Conservation (phyloP, 345 rosid genomes). For the Nephelium lappaceum region DNA sequence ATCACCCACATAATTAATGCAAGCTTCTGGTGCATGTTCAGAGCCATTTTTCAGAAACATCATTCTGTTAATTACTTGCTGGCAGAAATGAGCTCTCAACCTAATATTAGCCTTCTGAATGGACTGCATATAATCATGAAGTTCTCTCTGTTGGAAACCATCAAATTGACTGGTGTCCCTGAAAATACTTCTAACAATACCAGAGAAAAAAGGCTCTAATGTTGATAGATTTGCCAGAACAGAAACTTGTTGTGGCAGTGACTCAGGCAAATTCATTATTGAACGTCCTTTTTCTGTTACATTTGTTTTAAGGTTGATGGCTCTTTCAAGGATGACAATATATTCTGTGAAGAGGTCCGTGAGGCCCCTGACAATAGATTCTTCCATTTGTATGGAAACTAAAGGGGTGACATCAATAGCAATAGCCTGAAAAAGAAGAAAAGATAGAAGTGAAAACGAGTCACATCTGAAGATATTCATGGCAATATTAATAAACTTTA, state of each 20-base stretch:
- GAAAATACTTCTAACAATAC: constrained; percentile 33
- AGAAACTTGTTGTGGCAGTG: constrained; percentile 47
- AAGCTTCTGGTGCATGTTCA: constrained; percentile 15
- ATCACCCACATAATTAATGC: constrained; percentile 20
- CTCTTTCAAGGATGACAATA: constrained; percentile 41
- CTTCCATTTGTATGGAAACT: constrained; percentile 51
- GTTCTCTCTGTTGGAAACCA: constrained; percentile 33
- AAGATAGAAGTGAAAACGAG: constrained; percentile 2
- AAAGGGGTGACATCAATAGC: constrained; percentile 43
- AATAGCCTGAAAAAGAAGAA: constrained; percentile 42
- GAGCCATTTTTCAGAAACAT: constrained; percentile 27
- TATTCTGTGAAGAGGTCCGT: constrained; percentile 49
- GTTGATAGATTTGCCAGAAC: constrained; percentile 52
- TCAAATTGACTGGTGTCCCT: constrained; percentile 17
- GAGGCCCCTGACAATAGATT: constrained; percentile 43
- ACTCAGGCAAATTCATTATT: constrained; percentile 34
- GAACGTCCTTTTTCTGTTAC: constrained; percentile 25
- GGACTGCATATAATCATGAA: constrained; percentile 28
- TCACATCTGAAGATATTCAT: neutral
- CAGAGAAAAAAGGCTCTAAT: constrained; percentile 40
- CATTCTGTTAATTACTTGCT: constrained; percentile 36
- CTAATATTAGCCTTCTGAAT: constrained; percentile 37
- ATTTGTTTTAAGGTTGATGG: constrained; percentile 29
- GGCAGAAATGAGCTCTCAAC: constrained; percentile 48
- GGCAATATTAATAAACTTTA: neutral